Base-by-base conservation (phyloP, 2,329 filamentous ascomycete genomes). In the Cladobotryum mycophilum region DNA sequence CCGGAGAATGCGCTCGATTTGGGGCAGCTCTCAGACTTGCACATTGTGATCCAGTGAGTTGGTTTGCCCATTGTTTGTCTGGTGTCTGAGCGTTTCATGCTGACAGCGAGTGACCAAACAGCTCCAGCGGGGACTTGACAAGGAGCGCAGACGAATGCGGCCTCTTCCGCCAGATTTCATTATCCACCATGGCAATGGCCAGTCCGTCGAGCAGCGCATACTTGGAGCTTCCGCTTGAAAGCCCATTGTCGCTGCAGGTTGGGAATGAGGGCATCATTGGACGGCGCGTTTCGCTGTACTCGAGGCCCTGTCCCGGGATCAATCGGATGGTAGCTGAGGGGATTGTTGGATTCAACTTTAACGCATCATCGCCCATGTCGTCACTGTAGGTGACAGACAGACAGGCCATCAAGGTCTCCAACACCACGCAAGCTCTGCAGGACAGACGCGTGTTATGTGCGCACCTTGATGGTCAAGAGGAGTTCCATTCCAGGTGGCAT, bases 261-360 rank as follows among this genome's bases (percentile, higher is more conserved):
- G 74, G 74, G 1, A 61, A 62, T 22, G 61, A 72, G 8, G 75
- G 75, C 9, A 74, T 78, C 47, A 77, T 78, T 17, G 75, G 75
- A 1, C 65, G 74, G 4, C 63, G 74, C 9, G 73, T 78, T 1
- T 76, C 74, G 0, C 47, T 78, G 0, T 66, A 64, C 30, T 62
- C 64, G 1, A 55, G 60, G 0, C 49, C 56, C 0, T 43, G 48
- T 0, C 53, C 48, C 55, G 66, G 66, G 11, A 53, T 38, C 30
- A 59, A 58, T 22, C 55, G 56, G 5, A 64, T 73, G 0, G 54
- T 76, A 3, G 74, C 74, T 0, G 74, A 77, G 54, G 75, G 75
- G 0, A 74, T 77, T n/a, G 71, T 76, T 4, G 75, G 75, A 1
- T 76, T 74, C 58, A 77, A 77, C 35, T 69, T 67, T 41, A 46